A percentile compares a stretch with the other conserved stretches of the same genome.
These are phyloP conservation scores for Chytriomyces sp. DNA, from an alignment of 192 early-diverging fungal species.

Conservation along the genomic window DNA sequence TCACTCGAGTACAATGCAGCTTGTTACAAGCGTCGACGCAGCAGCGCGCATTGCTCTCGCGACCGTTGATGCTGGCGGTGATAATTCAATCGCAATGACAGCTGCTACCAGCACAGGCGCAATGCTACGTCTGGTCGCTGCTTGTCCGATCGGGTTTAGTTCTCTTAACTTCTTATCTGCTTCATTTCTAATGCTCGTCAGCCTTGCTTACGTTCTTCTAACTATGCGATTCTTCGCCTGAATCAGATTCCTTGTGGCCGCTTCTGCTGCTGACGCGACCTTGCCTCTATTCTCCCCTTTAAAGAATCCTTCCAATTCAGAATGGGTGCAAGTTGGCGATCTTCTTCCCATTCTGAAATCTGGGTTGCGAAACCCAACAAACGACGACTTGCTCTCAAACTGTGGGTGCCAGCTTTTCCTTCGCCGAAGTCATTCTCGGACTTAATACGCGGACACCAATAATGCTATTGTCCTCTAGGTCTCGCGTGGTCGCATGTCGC, in stretches of 20 bases:
- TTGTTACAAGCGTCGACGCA: too few relatives aligned
- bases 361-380: neutral
- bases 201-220: too few relatives aligned
- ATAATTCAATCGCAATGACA: too few relatives aligned
- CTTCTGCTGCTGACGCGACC: neutral
- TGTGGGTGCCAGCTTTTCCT: neutral
- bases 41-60: too few relatives aligned
- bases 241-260: neutral
- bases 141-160: too few relatives aligned
- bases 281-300: constrained; percentile 7
- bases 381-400: neutral
- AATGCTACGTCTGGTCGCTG: too few relatives aligned
- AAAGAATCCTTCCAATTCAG: neutral
- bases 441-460: neutral
- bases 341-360: constrained; percentile 5
- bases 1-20: too few relatives aligned
- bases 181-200: too few relatives aligned
- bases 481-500: constrained; percentile 9
- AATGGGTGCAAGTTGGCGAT: constrained; percentile 19
- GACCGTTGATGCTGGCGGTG: too few relatives aligned
- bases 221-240: too few relatives aligned
- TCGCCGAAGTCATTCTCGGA: neutral
- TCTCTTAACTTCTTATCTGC: too few relatives aligned
- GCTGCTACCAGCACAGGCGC: too few relatives aligned
- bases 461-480: neutral